A percentile compares a stretch with the other conserved stretches of the same genome.
These are phyloP conservation scores for Taphrina communis DNA, from an alignment of 1,139 yeast genomes.

Conservation along the genomic window DNA sequence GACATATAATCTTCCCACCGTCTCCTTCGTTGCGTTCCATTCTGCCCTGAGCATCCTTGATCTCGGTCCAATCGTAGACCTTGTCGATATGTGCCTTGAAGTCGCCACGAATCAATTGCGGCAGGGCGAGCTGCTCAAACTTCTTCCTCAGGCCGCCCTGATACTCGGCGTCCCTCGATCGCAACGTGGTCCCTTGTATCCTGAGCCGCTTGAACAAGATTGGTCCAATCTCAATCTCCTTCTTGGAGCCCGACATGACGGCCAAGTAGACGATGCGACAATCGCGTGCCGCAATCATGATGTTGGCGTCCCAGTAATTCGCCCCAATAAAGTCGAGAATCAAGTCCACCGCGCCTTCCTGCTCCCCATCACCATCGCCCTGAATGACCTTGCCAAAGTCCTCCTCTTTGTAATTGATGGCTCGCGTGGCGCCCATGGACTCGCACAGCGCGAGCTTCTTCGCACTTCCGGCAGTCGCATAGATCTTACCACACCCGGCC, in stretches of 20 bases:
- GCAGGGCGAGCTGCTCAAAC: slow-evolving; percentile 48
- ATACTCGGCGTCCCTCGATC: slow-evolving; percentile 49
- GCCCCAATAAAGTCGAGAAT: slow-evolving; percentile 53
- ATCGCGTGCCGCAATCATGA: slow-evolving; percentile 48
- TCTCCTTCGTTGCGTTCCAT: slow-evolving; percentile 50
- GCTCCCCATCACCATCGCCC: slow-evolving; percentile 47
- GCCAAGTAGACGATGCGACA: slow-evolving; percentile 51
- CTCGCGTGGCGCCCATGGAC: slow-evolving; percentile 47
- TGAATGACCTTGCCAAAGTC: slow-evolving; percentile 48
- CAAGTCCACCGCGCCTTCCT: slow-evolving; percentile 47
- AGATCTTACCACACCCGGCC: slow-evolving; percentile 51
- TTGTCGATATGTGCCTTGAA: slow-evolving; percentile 48
- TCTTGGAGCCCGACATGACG: slow-evolving; percentile 48
- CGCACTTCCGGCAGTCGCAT: slow-evolving; percentile 51
- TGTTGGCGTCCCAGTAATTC: slow-evolving; percentile 48
- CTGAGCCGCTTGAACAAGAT: slow-evolving; percentile 49
- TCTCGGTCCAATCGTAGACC: slow-evolving; percentile 48
- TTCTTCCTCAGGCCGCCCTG: slow-evolving; percentile 48
- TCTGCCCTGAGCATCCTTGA: slow-evolving; percentile 50
- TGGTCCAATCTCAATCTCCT: slow-evolving; percentile 46
- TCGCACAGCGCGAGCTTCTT: slow-evolving; percentile 48
- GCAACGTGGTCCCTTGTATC: slow-evolving; percentile 51
- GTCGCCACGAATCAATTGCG: slow-evolving; percentile 48
- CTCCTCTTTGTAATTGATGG: slow-evolving; percentile 49
- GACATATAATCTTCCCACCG: slow-evolving; percentile 51